phyloP scores from a whole-genome alignment of 225 moss, liverwort and hornwort genomes.

The Physcomitrellopsis africana region DNA sequence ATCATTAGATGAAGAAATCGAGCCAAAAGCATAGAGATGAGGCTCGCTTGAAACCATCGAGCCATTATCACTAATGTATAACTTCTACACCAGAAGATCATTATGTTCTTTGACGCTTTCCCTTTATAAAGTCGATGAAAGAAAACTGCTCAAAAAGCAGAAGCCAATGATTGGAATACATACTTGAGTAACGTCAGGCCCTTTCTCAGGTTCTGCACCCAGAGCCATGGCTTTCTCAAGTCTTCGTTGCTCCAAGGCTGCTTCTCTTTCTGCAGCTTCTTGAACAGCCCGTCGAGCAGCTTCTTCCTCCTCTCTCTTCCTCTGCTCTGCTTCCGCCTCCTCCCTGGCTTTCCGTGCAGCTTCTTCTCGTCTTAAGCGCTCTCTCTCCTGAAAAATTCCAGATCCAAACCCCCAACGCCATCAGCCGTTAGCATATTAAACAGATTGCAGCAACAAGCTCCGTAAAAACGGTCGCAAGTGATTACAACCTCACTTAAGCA shows the following conservation, averaged over 20 bases:
- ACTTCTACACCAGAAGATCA: neutral
- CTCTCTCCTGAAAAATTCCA: conserved; percentile 68
- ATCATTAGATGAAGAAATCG: neutral
- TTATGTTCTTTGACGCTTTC: neutral
- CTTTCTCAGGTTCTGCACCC: conserved; percentile 93
- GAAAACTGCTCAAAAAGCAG: neutral
- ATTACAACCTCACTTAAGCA: neutral
- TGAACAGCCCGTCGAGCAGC: conserved; percentile 67
- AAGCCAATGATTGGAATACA: neutral
- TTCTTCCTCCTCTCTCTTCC: conserved; percentile 75
- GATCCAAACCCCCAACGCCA: conserved; percentile 2
- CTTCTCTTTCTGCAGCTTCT: conserved; percentile 81
- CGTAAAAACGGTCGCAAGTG: neutral
- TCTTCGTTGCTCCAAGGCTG: conserved; percentile 77
- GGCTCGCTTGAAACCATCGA: neutral
- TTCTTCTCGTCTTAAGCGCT: conserved; percentile 78
- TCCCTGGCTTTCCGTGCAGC: conserved; percentile 72
- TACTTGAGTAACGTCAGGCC: conserved; percentile 77
- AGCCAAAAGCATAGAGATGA: conserved; percentile 1
- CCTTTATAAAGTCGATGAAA: neutral
- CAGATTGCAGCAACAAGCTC: neutral
- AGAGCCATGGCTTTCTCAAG: conserved; percentile 83
- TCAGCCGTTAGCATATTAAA: conserved; percentile 6
- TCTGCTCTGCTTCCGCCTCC: conserved; percentile 77
- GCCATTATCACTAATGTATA: neutral